Evolutionary conservation across 2,329 filamentous ascomycete species (phyloP), one percentile per base, ranked within the genome.

Genomic region (Diaporthe sp.): DNA sequence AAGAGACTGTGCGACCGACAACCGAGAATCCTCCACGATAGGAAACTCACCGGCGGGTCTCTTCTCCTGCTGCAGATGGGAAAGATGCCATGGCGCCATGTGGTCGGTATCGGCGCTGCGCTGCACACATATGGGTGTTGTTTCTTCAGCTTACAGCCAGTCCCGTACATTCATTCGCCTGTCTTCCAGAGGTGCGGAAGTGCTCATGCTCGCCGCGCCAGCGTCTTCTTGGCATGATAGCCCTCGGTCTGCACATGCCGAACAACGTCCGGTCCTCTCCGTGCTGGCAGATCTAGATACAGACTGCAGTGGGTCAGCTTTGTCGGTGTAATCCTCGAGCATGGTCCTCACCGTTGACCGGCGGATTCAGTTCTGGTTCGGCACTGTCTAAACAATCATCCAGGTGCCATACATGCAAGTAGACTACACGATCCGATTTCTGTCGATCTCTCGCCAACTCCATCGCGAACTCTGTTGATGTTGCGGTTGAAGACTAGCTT

Each of bases 1-100:
- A 51, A 51, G 46, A 51, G 62, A 68, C 31, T 37, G 4, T 37
- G 31, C 34, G 34, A 42, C 65, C 65, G 65, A 69, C 46, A 55
- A 31, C 65, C 65, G 49, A 55, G 49, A 55, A 55, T 55, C 65
- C 65, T 69, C 65, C 65, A 55, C n/a, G 65, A 69, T 55, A 69
- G 65, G 65, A 69, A 55, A 28, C 15, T 28, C 49, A 37, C 46
- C 49, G 65, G 65, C 7, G 22, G 22, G 58, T 42, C 55, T 34
- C 22, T 17, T 15, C 42, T 12, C 31, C 25, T 28, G 25, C 44
- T 51, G 28, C 46, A n/a, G 44, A 34, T 37, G 6, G 22, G 17
- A n/a, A 31, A 37, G 6, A 19, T n/a, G 28, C 42, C 28, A 25
- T 25, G 44, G 44, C 37, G 22, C 31, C 22, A 17, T 42, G 3